Percentiles rank a stretch among this genome's conserved stretches.
These are phyloP conservation scores for Glycine latifolia DNA, from an alignment of 306 rosid species.

Conservation along the genomic window DNA sequence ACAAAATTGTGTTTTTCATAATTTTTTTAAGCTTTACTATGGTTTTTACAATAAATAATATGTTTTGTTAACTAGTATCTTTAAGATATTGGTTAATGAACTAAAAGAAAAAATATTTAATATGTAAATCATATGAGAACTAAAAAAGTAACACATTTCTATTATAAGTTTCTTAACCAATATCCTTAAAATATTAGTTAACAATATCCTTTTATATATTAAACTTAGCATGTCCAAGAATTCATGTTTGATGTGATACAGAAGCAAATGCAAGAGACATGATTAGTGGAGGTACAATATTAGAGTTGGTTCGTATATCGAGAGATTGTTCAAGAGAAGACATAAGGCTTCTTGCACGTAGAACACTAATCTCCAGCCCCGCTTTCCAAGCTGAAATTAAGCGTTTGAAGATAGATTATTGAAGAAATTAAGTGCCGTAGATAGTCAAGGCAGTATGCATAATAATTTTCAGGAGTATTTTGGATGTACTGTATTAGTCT, in stretches of 20 bases:
- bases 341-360: slow-evolving; percentile 76
- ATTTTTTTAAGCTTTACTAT: too few relatives aligned
- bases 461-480: slow-evolving; percentile 1
- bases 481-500: slow-evolving; percentile 6
- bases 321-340: slow-evolving; percentile 85
- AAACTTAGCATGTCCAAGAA: slow-evolving; percentile 18
- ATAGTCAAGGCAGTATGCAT: not conserved
- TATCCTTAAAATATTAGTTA: too few relatives aligned
- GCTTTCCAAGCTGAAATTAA: slow-evolving; percentile 74
- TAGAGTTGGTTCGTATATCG: slow-evolving; percentile 82
- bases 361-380: slow-evolving; percentile 70
- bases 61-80: too few relatives aligned
- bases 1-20: too few relatives aligned
- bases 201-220: not conserved
- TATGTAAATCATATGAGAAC: too few relatives aligned
- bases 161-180: too few relatives aligned
- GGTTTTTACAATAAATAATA: too few relatives aligned
- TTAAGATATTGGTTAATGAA: too few relatives aligned
- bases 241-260: slow-evolving; percentile 47
- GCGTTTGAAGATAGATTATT: slow-evolving; percentile 58
- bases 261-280: slow-evolving; percentile 86
- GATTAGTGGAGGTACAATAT: slow-evolving; percentile 76
- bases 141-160: too few relatives aligned
- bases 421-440: slow-evolving; percentile 2
- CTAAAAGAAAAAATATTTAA: too few relatives aligned